Percentiles rank a stretch among this genome's conserved stretches.
These are phyloP conservation scores for Ulmus americana DNA, from an alignment of 331 rosid species.

Conservation along the genomic window DNA sequence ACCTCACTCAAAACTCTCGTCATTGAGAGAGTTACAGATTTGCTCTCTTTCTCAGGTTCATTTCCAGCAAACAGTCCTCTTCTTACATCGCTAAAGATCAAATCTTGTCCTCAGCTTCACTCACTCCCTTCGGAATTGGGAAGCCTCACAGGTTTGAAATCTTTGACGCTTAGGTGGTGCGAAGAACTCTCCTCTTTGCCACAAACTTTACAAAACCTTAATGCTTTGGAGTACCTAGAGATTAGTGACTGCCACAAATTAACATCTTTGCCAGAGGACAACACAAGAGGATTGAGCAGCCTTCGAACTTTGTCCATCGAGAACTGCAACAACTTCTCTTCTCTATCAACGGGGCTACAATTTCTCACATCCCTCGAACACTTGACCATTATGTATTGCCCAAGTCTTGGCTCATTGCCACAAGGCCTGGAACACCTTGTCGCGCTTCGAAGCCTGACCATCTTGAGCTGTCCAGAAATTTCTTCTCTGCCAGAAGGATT, in stretches of 20 bases:
- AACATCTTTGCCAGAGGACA: neutral
- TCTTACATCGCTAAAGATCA: constrained; percentile 3
- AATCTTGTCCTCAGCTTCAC: constrained; percentile 2
- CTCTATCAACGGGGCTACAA: neutral
- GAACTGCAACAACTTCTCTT: constrained; percentile 2
- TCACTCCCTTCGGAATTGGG: neutral
- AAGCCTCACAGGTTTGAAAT: neutral
- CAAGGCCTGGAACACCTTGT: neutral
- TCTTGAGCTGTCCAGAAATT: constrained; percentile 8
- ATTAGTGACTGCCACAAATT: neutral
- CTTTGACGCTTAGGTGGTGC: neutral
- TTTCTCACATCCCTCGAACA: neutral
- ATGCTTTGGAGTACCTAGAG: constrained; percentile 5
- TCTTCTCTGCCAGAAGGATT: constrained; percentile 18
- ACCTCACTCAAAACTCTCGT: constrained; percentile 1
- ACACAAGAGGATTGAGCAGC: neutral
- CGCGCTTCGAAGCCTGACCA: constrained; percentile 15
- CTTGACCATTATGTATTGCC: constrained; percentile 11
- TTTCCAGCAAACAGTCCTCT: constrained; percentile 3
- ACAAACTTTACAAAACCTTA: neutral
- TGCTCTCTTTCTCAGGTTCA: neutral
- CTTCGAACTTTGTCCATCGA: constrained; percentile 9
- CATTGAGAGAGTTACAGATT: neutral
- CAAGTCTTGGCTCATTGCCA: neutral
- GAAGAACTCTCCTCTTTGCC: neutral